These are phyloP conservation scores for Golubevia pallescens DNA, from an alignment of 1,284 basidiomycete species.

Conservation along the genomic window DNA sequence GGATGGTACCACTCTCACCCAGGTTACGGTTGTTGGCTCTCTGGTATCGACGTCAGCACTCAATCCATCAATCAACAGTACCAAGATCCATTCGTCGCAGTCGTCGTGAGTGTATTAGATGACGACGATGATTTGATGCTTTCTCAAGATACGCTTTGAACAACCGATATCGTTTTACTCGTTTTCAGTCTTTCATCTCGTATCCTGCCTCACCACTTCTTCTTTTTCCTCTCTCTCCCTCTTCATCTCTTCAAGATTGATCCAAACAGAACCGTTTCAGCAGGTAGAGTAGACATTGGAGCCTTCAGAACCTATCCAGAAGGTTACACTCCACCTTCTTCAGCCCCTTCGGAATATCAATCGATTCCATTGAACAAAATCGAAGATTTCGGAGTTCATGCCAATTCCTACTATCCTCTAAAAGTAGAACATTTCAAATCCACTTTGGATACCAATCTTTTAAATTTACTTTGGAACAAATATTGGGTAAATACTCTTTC, in stretches of 20 bases:
- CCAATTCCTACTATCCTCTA: conserved; percentile 50
- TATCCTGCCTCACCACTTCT: not conserved
- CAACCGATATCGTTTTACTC: too few relatives aligned
- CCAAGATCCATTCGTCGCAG: conserved; percentile 60
- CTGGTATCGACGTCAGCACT: conserved; percentile 29
- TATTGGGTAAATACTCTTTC: conserved; percentile 56
- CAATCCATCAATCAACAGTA: conserved; percentile 57
- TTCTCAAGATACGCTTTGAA: too few relatives aligned
- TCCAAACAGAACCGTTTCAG: conserved; percentile 55
- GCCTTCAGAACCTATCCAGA: conserved; percentile 62
- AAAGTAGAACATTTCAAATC: conserved; percentile 53
- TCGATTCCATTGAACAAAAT: conserved; percentile 74
- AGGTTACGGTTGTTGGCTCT: conserved; percentile 17
- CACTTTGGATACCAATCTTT: conserved; percentile 32
- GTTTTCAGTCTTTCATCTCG: not conserved
- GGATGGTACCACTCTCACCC: conserved; percentile 55
- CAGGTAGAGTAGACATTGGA: conserved; percentile 60
- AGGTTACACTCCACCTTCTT: conserved; percentile 80
- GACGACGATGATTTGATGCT: too few relatives aligned
- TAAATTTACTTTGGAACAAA: conserved; percentile 57
- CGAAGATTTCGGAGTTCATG: conserved; percentile 61
- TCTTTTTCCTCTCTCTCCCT: not conserved
- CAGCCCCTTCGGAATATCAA: conserved; percentile 79
- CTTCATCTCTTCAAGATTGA: conserved; percentile 45
- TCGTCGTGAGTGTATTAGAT: conserved; percentile 28